Evolutionary conservation across 352 stramenopile genomes (phyloP), one percentile per base, ranked within the genome.

Genomic region (Pythium scleroteichum): DNA sequence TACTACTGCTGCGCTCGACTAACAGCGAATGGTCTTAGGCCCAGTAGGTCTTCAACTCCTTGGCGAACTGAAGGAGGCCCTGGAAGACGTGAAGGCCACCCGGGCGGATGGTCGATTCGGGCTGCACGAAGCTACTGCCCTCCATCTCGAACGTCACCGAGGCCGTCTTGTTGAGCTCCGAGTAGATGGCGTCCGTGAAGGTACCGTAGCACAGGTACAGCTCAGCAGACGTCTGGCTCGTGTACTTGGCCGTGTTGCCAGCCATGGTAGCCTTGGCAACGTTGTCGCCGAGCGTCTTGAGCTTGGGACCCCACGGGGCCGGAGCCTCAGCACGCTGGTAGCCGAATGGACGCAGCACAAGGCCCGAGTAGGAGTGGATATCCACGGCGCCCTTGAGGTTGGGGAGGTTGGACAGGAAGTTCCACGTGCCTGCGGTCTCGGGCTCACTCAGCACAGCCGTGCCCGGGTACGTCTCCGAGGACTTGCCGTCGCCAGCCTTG

Each of bases 71-170:
- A 6, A 76, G 14, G 17, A 76, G 44, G 0, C 64, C 69, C 3
- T 62, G 40, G 63, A 69, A 73, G 12, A 77, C 63, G 56, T 47
- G 62, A 10, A 38, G 22, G 9, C 69, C 69, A 38, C 45, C 62
- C 0, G 66, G 62, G 23, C 69, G 69, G 49, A 77, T 77, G 6
- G 35, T 56, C 10, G 50, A 64, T 33, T 69, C 59, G 27, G 50
- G 29, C 27, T 62, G 60, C 3, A 69, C 55, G 19, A 78, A 78
- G 58, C 39, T 53, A 22, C 53, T 55, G 59, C 70, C 70, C 38
- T 74, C 61, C 62, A 78, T 62, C 54, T 78, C 70, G 47, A 78
- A 71, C 40, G 66, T 78, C 12, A 78, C 50, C 4, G 58, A 64
- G 33, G 63, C 64, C 14, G 70, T 67, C 41, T 72, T 75, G 53